Evolutionary conservation across 495 filamentous ascomycete genomes (phyloP).

Genomic region (Apiosordaria backusii): DNA sequence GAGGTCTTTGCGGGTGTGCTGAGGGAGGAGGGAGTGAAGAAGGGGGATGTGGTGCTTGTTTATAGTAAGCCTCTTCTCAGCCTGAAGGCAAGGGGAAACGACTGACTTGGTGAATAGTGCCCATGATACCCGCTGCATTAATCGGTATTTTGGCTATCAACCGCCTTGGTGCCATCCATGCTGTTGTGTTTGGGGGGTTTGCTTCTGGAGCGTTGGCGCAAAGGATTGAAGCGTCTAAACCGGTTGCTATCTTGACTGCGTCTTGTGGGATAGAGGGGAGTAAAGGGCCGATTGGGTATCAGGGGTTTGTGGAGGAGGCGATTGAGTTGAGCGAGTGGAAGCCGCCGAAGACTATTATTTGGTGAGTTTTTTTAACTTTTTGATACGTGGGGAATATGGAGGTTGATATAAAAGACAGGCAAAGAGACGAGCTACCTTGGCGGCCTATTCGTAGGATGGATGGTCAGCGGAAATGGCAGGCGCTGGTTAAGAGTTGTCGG

Average conservation of each 20-base stretch:
- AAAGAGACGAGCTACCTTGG: conserved; percentile 72
- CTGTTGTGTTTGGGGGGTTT: conserved; percentile 92
- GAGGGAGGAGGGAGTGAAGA: conserved; percentile 75
- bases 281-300: conserved; percentile 71
- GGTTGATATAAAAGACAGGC: conserved; percentile 30
- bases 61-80: conserved; percentile 61
- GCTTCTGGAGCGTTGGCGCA: conserved; percentile 78
- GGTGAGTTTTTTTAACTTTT: conserved; percentile 25
- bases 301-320: conserved; percentile 67
- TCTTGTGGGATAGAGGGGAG: conserved; percentile 88
- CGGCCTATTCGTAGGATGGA: conserved; percentile 57
- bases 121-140: conserved; percentile 88
- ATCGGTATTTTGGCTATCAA: conserved; percentile 79
- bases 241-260: conserved; percentile 75
- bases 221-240: conserved; percentile 77
- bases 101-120: conserved; percentile 56
- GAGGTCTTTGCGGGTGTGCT: conserved; percentile 79
- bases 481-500: conserved; percentile 63
- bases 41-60: conserved; percentile 87
- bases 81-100: background rate
- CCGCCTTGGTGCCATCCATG: conserved; percentile 82
- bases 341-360: conserved; percentile 66
- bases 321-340: conserved; percentile 58
- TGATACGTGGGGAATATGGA: background rate
- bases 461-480: conserved; percentile 76